These are phyloP conservation scores for Ploettnerulaceae sp. DNA, from an alignment of 2,329 filamentous ascomycete genomes.

Conservation along the genomic window DNA sequence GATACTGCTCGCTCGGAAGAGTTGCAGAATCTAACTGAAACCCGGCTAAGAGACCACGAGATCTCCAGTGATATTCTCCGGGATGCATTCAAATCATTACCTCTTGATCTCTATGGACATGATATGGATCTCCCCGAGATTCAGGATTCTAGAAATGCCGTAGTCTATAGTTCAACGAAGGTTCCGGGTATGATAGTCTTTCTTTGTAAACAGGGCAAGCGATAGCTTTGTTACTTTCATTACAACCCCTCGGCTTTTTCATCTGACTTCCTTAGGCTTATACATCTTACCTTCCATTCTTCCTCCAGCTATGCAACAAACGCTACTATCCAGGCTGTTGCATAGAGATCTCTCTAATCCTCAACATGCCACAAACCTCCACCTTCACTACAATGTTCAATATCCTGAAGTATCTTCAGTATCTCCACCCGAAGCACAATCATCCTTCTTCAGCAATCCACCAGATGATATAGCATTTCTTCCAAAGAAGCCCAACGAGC, in stretches of 20 bases:
- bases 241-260: background rate
- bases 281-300: conserved; percentile 72
- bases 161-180: background rate
- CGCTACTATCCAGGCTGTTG: conserved; percentile 67
- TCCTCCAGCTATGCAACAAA: conserved; percentile 61
- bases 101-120: background rate
- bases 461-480: conserved; percentile 50
- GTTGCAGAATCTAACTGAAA: background rate
- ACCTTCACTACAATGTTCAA: conserved; percentile 69
- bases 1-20: background rate
- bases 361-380: conserved; percentile 81
- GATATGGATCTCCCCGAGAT: background rate
- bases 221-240: background rate
- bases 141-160: conserved; percentile 34
- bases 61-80: background rate
- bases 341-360: conserved; percentile 72
- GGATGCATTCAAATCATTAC: conserved; percentile 1
- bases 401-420: conserved; percentile 43
- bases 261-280: conserved; percentile 55
- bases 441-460: conserved; percentile 51
- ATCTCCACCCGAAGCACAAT: conserved; percentile 2
- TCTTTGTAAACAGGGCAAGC: background rate
- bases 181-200: conserved; percentile 49
- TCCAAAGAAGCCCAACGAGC: conserved; percentile 68
- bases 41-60: background rate